Base-by-base conservation (phyloP, 2,329 filamentous ascomycete genomes). In the Ophiostoma triangulosporum region DNA sequence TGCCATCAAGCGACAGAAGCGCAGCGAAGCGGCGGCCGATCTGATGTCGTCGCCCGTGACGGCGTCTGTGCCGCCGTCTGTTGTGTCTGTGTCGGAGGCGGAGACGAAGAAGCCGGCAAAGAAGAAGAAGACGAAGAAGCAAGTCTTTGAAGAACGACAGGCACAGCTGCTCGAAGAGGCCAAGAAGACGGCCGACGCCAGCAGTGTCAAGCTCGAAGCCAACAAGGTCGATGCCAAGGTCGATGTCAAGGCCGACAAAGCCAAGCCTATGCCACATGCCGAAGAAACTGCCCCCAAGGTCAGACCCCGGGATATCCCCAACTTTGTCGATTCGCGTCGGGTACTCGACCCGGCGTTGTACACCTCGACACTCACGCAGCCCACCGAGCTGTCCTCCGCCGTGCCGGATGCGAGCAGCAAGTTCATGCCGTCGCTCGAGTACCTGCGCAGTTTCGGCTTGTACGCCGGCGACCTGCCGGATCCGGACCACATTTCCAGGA, bases 41-140 rank as follows among this genome's bases (percentile, higher is more conserved):
- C 85, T 88, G 60, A 74, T 51, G 70, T 24, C 24, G 33, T 32
- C 45, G 43, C 50, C 12, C 14, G 40, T 43, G 36, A 33, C 24
- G 22, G 31, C 15, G 12, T 48, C 46, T 31, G 29, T 48, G 29
- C 27, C 46, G 27, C 26, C 46, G 3, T 48, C 46, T 27, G 29
- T 48, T 1, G 17, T 75, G 76, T 7, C 61, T 15, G 36, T 27
- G 12, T 63, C 36, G 57, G 65, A 69, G 4, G 20, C 32, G 6
- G 57, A 56, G 29, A 77, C 77, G 1, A 77, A 79, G 64, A 80
- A 78, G 66, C 72, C 73, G 36, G 59, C 75, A 4, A 87, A 87
- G 71, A 88, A 79, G 70, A 87, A 85, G 66, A 88, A 86, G 67
- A 78, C 83, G 0, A 90, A 89, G 73, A 89, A 87, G 65, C 82